Evolutionary conservation across 495 filamentous ascomycete genomes (phyloP).

Genomic region (Elaphomyces granulatus): DNA sequence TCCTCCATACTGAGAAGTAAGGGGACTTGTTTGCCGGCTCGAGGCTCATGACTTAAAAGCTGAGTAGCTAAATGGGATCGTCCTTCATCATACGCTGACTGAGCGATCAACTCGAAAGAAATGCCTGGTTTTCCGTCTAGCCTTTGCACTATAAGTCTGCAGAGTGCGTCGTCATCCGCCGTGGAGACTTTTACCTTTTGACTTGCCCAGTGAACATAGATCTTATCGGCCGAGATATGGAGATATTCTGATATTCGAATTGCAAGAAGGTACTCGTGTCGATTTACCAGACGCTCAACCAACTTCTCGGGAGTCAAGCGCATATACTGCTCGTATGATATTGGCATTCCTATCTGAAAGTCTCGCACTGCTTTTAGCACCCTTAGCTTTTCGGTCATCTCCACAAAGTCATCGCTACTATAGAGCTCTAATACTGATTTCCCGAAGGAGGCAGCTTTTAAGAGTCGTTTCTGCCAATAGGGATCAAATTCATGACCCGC

Average conservation of each 20-base stretch:
- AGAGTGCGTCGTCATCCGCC: slow-evolving; percentile 79
- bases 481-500: slow-evolving; percentile 81
- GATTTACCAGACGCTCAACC: slow-evolving; percentile 69
- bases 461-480: slow-evolving; percentile 86
- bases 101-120: slow-evolving; percentile 86
- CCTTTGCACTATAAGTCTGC: slow-evolving; percentile 72
- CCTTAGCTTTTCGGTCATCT: slow-evolving; percentile 89
- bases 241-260: slow-evolving; percentile 82
- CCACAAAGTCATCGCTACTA: slow-evolving; percentile 94
- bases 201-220: slow-evolving; percentile 93
- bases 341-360: slow-evolving; percentile 75
- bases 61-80: slow-evolving; percentile 74
- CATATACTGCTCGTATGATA: slow-evolving; percentile 86
- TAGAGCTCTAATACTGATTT: slow-evolving; percentile 96
- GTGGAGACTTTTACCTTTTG: slow-evolving; percentile 79
- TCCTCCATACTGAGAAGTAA: slow-evolving; percentile 92
- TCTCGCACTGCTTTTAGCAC: slow-evolving; percentile 85
- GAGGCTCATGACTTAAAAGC: slow-evolving; percentile 81
- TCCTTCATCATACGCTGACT: slow-evolving; percentile 92
- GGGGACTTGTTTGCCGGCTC: slow-evolving; percentile 88
- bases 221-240: slow-evolving; percentile 69
- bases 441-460: slow-evolving; percentile 91
- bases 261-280: slow-evolving; percentile 83
- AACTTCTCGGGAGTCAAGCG: slow-evolving; percentile 79
- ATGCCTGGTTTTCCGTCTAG: slow-evolving; percentile 78